Conservation (phyloP, 2,329 filamentous ascomycete species). For the Microdochium trichocladiopsis region DNA sequence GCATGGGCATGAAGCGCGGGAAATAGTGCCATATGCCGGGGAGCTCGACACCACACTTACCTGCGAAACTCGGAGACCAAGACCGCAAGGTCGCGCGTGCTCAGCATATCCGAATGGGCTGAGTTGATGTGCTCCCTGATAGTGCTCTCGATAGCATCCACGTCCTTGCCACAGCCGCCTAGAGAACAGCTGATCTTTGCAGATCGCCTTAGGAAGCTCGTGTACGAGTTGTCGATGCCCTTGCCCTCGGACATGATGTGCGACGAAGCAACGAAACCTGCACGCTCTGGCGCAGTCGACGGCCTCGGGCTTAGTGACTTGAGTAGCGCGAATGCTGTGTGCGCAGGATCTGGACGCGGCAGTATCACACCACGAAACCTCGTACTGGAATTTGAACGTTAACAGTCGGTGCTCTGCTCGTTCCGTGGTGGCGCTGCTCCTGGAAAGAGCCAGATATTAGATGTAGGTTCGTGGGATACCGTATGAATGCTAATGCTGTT, state of each 20-base stretch:
- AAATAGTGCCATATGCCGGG: background rate
- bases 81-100: background rate
- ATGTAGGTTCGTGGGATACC: too few relatives aligned
- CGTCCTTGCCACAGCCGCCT: background rate
- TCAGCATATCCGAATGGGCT: background rate
- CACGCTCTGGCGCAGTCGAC: too few relatives aligned
- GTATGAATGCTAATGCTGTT: too few relatives aligned
- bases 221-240: background rate
- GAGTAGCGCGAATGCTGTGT: too few relatives aligned
- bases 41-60: background rate
- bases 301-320: too few relatives aligned
- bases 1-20: background rate
- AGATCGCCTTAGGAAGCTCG: background rate
- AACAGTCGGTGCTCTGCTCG: too few relatives aligned
- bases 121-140: background rate
- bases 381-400: too few relatives aligned
- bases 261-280: too few relatives aligned
- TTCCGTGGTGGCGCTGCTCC: too few relatives aligned
- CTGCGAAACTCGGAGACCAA: background rate
- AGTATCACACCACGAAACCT: too few relatives aligned
- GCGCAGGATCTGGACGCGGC: too few relatives aligned
- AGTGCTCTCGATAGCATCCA: background rate
- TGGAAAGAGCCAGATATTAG: too few relatives aligned
- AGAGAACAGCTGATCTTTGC: background rate
- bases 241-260: background rate